Conservation (phyloP, 305 asterid species). For the Stenogyne calaminthoides region DNA sequence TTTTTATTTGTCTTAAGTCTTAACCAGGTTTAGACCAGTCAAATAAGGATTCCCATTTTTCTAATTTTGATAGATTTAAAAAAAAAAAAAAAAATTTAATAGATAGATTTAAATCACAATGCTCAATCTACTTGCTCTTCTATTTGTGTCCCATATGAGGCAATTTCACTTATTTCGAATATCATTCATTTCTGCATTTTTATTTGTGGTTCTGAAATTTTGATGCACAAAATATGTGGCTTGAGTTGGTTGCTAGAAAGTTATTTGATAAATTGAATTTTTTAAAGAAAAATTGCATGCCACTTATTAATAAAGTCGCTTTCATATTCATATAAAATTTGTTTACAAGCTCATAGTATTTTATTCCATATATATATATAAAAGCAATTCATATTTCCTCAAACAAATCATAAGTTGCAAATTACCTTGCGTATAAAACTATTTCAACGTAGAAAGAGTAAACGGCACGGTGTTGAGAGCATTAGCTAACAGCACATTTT, state of each 20-base stretch:
- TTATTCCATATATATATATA: neutral
- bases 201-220: neutral
- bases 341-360: neutral
- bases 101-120: too few relatives aligned
- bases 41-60: slow-evolving; percentile 23
- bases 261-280: neutral
- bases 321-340: neutral
- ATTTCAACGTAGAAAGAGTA: neutral
- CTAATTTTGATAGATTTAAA: neutral
- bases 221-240: slow-evolving; percentile 22
- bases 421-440: neutral
- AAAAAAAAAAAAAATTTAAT: too few relatives aligned
- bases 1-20: neutral
- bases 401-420: neutral
- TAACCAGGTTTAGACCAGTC: slow-evolving; percentile 32
- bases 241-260: slow-evolving; percentile 14
- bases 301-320: neutral
- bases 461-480: neutral
- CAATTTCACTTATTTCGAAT: neutral
- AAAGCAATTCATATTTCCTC: neutral
- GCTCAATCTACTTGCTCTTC: neutral
- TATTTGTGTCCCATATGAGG: neutral
- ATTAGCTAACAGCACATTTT: neutral
- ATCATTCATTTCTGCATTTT: neutral
- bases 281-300: too few relatives aligned